These are phyloP conservation scores for Spathaspora passalidarum DNA, from an alignment of 805 yeast species.

Conservation along the genomic window DNA sequence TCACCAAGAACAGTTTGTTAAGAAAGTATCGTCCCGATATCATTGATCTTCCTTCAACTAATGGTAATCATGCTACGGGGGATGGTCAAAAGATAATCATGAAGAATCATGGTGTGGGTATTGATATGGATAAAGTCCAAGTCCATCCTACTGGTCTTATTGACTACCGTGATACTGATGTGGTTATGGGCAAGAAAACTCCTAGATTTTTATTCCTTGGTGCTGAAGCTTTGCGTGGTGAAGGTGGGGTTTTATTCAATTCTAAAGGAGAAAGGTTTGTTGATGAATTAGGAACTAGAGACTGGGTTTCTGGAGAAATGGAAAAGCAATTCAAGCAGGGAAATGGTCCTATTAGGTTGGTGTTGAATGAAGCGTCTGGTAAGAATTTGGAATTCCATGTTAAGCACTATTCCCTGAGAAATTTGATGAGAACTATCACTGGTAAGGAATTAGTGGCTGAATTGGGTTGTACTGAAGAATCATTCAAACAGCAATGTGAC, in stretches of 20 bases:
- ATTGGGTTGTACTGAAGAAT: conserved; percentile 25
- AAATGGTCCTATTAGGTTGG: conserved; percentile 47
- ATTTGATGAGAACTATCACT: conserved; percentile 47
- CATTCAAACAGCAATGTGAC: conserved; percentile 30
- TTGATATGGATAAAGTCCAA: conserved; percentile 64
- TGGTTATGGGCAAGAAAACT: conserved; percentile 29
- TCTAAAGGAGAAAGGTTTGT: conserved; percentile 53
- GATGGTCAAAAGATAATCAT: conserved; percentile 59
- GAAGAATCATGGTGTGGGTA: conserved; percentile 50
- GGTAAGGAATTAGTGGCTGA: conserved; percentile 44
- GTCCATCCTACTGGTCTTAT: conserved; percentile 69
- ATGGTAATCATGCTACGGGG: conserved; percentile 60
- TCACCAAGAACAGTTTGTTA: conserved; percentile 49
- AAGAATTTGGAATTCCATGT: conserved; percentile 47
- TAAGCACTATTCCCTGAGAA: conserved; percentile 54
- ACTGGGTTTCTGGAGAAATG: conserved; percentile 58
- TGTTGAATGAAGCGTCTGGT: conserved; percentile 48
- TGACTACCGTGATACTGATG: conserved; percentile 45
- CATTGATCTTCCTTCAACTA: conserved; percentile 54
- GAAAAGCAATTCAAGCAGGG: conserved; percentile 38
- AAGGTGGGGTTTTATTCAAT: conserved; percentile 59
- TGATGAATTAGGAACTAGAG: conserved; percentile 60
- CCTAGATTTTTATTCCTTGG: conserved; percentile 58
- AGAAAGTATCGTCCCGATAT: conserved; percentile 59
- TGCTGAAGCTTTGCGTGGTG: conserved; percentile 65